Percentiles rank a stretch among this genome's conserved stretches.
Evolutionary conservation across 2,329 filamentous ascomycete species (phyloP).

Genomic region (Pyricularia sp.): DNA sequence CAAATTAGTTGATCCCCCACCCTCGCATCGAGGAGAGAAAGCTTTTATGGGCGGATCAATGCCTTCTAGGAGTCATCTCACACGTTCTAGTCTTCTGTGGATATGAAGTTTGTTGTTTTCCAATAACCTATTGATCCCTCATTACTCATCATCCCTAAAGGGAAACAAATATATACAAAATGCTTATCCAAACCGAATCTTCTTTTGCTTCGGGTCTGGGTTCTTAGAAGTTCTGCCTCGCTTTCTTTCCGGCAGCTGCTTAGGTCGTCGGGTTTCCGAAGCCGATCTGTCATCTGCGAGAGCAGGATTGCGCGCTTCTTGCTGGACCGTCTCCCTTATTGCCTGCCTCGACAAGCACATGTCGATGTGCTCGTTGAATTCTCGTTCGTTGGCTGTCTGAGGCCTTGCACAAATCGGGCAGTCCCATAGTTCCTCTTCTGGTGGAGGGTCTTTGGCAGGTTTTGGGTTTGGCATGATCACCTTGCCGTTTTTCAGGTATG

Average conservation of each 20-base stretch:
- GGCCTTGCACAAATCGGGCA: slow-evolving; percentile 82
- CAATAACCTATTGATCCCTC: not conserved
- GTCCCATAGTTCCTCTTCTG: slow-evolving; percentile 56
- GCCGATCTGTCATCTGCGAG: slow-evolving; percentile 17
- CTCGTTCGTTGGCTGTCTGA: slow-evolving; percentile 63
- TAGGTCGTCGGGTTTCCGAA: slow-evolving; percentile 27
- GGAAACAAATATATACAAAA: not conserved
- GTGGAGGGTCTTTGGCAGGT: slow-evolving; percentile 19
- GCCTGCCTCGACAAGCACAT: slow-evolving; percentile 78
- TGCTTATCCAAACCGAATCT: slow-evolving; percentile 39
- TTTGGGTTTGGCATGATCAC: slow-evolving; percentile 43
- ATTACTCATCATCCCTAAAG: not conserved
- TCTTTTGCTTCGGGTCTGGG: slow-evolving; percentile 38
- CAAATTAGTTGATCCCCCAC: not conserved
- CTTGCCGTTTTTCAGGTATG: slow-evolving; percentile 34
- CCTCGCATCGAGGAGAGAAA: not conserved
- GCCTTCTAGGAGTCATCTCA: not conserved
- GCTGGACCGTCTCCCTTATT: slow-evolving; percentile 72
- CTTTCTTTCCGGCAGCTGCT: slow-evolving; percentile 23
- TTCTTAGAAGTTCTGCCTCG: slow-evolving; percentile 14
- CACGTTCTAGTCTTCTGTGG: not conserved
- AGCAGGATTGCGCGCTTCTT: slow-evolving; percentile 12
- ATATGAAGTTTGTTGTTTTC: not conserved
- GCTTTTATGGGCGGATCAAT: not conserved
- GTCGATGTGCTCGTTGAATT: slow-evolving; percentile 89